Evolutionary conservation across 75 land plant genomes (phyloP).

Genomic region (Azolla pinnata): DNA sequence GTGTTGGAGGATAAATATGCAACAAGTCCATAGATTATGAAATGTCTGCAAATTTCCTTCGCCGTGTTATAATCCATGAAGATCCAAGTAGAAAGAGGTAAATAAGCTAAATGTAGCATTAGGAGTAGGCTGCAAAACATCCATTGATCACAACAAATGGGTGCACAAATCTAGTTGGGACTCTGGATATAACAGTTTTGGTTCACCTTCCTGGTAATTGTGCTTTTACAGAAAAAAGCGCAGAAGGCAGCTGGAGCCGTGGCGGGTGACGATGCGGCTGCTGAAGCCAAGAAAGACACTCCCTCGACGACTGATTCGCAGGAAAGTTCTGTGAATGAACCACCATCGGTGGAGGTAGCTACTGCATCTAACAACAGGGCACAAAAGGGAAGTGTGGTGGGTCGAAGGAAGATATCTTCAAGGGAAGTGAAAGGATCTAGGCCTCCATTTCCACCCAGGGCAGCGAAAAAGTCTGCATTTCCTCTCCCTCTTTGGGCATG

Average conservation of each 20-base stretch:
- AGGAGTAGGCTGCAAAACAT: too few relatives aligned
- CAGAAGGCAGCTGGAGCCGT: neutral
- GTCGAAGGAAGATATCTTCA: neutral
- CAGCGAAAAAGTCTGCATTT: neutral
- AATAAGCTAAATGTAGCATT: too few relatives aligned
- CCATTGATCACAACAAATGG: neutral
- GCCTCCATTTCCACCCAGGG: neutral
- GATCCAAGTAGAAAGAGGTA: neutral
- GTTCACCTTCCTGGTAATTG: neutral
- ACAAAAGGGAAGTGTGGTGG: neutral
- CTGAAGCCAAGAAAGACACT: neutral
- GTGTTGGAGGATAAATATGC: too few relatives aligned
- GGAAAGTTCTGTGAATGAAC: neutral
- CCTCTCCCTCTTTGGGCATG: constrained; percentile 4
- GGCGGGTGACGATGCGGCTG: neutral
- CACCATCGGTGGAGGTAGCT: too few relatives aligned
- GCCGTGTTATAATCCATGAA: neutral
- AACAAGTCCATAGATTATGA: too few relatives aligned
- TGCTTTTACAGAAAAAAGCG: constrained; percentile 2
- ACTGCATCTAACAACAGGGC: neutral
- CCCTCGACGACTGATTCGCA: neutral
- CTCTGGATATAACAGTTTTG: neutral
- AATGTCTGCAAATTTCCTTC: too few relatives aligned
- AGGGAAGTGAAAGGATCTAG: neutral
- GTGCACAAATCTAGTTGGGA: neutral